Evolutionary conservation across 495 filamentous ascomycete species (phyloP).

Genomic region (Penicillium ucsense): DNA sequence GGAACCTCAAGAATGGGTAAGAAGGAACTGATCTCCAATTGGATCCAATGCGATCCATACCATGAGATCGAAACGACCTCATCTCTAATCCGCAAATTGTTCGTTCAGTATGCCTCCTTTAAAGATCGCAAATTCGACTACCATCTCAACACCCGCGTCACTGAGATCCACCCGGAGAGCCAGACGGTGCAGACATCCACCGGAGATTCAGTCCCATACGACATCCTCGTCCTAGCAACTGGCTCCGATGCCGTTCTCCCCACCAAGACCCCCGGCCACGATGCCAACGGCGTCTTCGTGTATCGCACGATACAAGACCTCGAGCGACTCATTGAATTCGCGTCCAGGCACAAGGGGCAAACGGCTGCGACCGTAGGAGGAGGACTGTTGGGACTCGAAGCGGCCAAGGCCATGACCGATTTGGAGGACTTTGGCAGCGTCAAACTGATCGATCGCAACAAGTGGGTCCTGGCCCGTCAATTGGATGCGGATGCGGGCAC

Average conservation of each 20-base stretch:
- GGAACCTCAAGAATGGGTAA: constrained; percentile 82
- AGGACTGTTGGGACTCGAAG: constrained; percentile 81
- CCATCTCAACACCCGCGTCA: constrained; percentile 75
- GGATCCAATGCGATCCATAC: not conserved
- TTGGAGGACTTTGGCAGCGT: constrained; percentile 68
- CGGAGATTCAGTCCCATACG: constrained; percentile 66
- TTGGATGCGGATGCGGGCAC: constrained; percentile 76
- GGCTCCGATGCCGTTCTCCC: constrained; percentile 87
- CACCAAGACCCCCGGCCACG: constrained; percentile 67
- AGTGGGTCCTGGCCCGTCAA: constrained; percentile 82
- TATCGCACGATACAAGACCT: constrained; percentile 86
- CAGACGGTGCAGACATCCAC: constrained; percentile 65
- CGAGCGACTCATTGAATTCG: constrained; percentile 69
- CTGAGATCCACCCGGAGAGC: constrained; percentile 50
- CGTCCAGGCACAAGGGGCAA: constrained; percentile 52
- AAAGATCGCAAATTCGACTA: constrained; percentile 63
- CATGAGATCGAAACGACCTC: not conserved
- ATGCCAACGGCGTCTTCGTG: constrained; percentile 87
- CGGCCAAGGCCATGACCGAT: constrained; percentile 93
- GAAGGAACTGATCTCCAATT: constrained; percentile 7
- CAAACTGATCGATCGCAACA: constrained; percentile 78
- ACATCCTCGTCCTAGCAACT: constrained; percentile 83
- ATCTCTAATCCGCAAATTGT: not conserved
- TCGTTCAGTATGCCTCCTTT: constrained; percentile 41
- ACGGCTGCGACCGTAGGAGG: constrained; percentile 82